Evolutionary conservation across 306 rosid genomes (phyloP).

Genomic region (Calophaca sinica): DNA sequence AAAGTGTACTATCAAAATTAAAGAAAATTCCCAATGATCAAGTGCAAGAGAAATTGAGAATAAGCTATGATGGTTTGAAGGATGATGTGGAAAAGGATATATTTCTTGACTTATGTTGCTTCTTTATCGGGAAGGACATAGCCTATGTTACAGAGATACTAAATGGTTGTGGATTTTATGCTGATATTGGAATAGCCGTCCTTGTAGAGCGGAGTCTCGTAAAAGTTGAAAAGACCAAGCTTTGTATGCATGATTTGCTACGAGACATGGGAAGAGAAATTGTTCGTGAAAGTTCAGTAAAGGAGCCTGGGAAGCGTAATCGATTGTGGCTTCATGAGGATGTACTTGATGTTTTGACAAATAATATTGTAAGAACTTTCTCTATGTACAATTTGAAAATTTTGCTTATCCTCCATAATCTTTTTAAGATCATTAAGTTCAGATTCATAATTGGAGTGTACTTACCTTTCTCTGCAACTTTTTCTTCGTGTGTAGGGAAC

Average conservation of each 20-base stretch:
- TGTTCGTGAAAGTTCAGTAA: slow-evolving; percentile 21
- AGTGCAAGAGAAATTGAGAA: slow-evolving; percentile 35
- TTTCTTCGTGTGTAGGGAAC: slow-evolving; percentile 37
- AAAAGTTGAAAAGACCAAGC: slow-evolving; percentile 34
- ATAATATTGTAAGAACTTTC: slow-evolving; percentile 22
- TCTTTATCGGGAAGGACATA: slow-evolving; percentile 47
- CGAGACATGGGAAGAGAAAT: slow-evolving; percentile 55
- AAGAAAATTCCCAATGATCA: slow-evolving; percentile 41
- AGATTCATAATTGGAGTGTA: too few relatives aligned
- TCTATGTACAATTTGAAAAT: background rate
- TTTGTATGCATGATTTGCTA: slow-evolving; percentile 43
- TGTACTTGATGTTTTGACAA: slow-evolving; percentile 32
- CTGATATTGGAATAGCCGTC: slow-evolving; percentile 46
- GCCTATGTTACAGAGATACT: slow-evolving; percentile 34
- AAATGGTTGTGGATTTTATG: slow-evolving; percentile 44
- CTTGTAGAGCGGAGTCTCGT: slow-evolving; percentile 46
- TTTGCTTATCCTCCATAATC: background rate
- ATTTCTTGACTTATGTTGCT: slow-evolving; percentile 57
- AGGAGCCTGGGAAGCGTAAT: slow-evolving; percentile 32
- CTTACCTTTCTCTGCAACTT: background rate
- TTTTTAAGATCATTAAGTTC: background rate
- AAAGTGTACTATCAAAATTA: slow-evolving; percentile 42
- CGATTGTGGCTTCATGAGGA: slow-evolving; percentile 39
- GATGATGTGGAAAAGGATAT: slow-evolving; percentile 26
- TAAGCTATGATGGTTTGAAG: slow-evolving; percentile 38